phyloP scores from a whole-genome alignment of 495 filamentous ascomycete species.

The Hypomontagnella submonticulosa region DNA sequence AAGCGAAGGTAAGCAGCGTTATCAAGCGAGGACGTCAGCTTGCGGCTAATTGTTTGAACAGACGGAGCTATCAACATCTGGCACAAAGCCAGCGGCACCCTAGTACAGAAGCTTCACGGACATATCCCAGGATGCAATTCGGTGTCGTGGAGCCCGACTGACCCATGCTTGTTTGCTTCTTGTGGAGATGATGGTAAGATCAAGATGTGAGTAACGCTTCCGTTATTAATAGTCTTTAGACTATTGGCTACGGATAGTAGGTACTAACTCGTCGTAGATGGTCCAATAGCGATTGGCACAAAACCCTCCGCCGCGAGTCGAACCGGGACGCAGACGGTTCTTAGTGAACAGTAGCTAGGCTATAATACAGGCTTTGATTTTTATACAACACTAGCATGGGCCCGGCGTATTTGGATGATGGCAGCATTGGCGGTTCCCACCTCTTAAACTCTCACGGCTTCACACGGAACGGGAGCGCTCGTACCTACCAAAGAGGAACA shows the following conservation, averaged over 20 bases:
- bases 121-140: constrained; percentile 85
- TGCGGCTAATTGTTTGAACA: constrained; percentile 51
- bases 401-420: constrained; percentile 44
- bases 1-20: constrained; percentile 79
- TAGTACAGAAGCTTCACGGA: constrained; percentile 79
- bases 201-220: constrained; percentile 74
- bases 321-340: constrained; percentile 23
- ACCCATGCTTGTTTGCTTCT: constrained; percentile 88
- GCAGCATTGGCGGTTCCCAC: constrained; percentile 31
- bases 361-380: constrained; percentile 28
- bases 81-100: constrained; percentile 81
- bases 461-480: constrained; percentile 2
- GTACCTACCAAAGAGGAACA: not conserved
- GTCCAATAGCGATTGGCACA: constrained; percentile 44
- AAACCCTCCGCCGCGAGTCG: constrained; percentile 16
- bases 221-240: not conserved
- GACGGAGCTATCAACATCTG: constrained; percentile 87
- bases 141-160: constrained; percentile 88
- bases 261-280: constrained; percentile 44
- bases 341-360: constrained; percentile 11
- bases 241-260: not conserved
- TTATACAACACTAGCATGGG: constrained; percentile 42
- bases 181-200: constrained; percentile 89
- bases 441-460: constrained; percentile 10
- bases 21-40: not conserved